Evolutionary conservation across 2,329 filamentous ascomycete species (phyloP).

Genomic region (Fusarium sulawesiense): DNA sequence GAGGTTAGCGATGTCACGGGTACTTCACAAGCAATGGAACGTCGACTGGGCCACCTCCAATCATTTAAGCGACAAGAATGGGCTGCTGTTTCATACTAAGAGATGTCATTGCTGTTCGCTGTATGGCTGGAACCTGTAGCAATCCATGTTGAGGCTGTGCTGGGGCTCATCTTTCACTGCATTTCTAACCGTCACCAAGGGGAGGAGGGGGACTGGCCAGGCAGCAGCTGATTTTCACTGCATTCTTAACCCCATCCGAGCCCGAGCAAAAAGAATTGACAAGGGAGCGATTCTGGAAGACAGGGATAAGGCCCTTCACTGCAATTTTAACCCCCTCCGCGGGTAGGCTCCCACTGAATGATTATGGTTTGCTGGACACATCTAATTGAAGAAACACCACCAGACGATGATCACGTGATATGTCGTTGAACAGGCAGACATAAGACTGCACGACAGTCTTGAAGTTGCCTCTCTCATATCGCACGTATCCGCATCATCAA

Average conservation of each 20-base stretch:
- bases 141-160: not conserved
- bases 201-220: no score
- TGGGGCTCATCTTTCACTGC: not conserved
- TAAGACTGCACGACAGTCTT: not conserved
- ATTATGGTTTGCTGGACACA: not conserved
- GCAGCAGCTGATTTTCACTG: no score
- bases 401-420: not conserved
- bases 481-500: not conserved
- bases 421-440: not conserved
- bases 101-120: not conserved
- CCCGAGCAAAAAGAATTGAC: no score
- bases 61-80: not conserved
- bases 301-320: not conserved
- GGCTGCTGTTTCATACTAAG: no score
- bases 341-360: not conserved
- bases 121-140: not conserved
- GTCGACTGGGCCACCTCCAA: rapidly evolving
- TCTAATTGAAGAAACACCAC: not conserved
- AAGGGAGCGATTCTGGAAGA: no score
- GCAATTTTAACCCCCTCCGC: not conserved
- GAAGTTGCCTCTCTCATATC: not conserved
- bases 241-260: no score
- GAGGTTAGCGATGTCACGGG: no score
- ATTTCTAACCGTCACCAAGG: not conserved
- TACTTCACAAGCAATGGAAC: not conserved